These are phyloP conservation scores for Tuber microsphaerosporum DNA, from an alignment of 495 filamentous ascomycete species.

Conservation along the genomic window DNA sequence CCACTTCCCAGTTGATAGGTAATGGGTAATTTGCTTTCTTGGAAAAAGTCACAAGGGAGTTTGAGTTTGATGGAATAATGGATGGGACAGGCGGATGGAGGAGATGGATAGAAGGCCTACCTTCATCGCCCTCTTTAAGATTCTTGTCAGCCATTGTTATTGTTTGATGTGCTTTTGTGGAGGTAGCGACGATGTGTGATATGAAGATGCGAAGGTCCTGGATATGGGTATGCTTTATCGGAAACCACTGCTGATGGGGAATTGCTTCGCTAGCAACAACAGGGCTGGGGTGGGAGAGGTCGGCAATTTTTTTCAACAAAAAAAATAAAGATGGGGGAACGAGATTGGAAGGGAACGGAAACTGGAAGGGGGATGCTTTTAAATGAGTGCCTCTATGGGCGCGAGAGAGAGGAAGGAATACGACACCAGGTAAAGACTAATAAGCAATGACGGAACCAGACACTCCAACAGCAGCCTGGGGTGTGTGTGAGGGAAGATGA, in stretches of 20 bases:
- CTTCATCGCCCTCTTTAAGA: conserved; percentile 47
- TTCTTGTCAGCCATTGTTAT: conserved; percentile 33
- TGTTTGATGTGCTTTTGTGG: conserved; percentile 8
- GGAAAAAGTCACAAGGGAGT: neutral
- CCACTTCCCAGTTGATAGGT: conserved; percentile 2
- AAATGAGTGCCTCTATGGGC: conserved; percentile 16
- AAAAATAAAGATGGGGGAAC: conserved; percentile 7
- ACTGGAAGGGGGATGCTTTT: conserved; percentile 30
- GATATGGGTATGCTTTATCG: conserved; percentile 15
- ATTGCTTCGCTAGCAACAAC: neutral
- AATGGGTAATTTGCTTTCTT: neutral
- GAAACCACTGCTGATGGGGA: neutral
- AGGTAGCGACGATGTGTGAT: neutral
- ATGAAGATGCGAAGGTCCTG: conserved; percentile 6
- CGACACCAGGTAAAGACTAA: conserved; percentile 32
- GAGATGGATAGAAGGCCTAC: conserved; percentile 36
- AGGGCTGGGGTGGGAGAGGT: neutral
- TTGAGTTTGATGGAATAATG: neutral
- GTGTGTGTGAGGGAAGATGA: conserved; percentile 7
- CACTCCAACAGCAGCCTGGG: conserved; percentile 27
- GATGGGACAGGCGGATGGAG: conserved; percentile 15
- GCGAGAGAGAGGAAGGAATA: neutral
- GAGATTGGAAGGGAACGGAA: conserved; percentile 21
- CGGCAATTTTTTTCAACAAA: conserved; percentile 3
- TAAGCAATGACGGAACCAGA: conserved; percentile 39